phyloP scores from a whole-genome alignment of 2,329 filamentous ascomycete genomes.

The Talaromyces sp. region DNA sequence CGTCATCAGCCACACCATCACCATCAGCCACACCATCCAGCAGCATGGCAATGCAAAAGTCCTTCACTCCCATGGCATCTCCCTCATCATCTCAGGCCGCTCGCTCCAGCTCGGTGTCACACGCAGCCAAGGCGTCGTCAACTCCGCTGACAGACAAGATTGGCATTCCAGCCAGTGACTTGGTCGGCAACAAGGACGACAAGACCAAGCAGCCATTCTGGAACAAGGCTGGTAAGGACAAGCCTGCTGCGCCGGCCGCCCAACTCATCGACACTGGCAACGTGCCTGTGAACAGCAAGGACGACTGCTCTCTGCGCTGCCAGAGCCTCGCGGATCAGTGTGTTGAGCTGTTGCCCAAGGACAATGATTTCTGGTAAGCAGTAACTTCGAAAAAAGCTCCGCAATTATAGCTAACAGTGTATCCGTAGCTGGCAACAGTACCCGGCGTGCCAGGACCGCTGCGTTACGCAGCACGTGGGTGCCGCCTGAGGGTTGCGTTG shows the following conservation, averaged over 20 bases:
- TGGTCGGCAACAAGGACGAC: background rate
- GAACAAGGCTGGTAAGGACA: background rate
- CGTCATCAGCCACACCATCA: background rate
- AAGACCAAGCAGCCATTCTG: conserved; percentile 1
- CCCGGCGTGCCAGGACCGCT: conserved; percentile 8
- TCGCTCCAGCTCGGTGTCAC: background rate
- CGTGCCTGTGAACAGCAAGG: conserved; percentile 2
- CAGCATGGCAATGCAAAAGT: background rate
- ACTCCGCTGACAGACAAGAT: background rate
- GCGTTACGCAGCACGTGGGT: conserved; percentile 6
- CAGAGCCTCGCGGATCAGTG: conserved; percentile 5
- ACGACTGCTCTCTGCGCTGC: conserved; percentile 7
- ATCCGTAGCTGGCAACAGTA: conserved; percentile 3
- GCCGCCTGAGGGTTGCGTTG: background rate
- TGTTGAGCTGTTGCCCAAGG: conserved; percentile 1
- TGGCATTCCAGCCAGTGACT: background rate
- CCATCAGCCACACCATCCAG: background rate
- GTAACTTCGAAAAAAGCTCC: background rate
- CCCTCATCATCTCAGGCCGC: background rate
- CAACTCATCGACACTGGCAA: background rate
- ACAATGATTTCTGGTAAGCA: conserved; percentile 10
- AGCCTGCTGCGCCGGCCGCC: background rate
- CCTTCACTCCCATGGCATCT: background rate
- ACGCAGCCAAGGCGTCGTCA: background rate
- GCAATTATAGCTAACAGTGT: background rate